Evolutionary conservation across 1,284 basidiomycete species (phyloP).

Genomic region (Athelia sp.): DNA sequence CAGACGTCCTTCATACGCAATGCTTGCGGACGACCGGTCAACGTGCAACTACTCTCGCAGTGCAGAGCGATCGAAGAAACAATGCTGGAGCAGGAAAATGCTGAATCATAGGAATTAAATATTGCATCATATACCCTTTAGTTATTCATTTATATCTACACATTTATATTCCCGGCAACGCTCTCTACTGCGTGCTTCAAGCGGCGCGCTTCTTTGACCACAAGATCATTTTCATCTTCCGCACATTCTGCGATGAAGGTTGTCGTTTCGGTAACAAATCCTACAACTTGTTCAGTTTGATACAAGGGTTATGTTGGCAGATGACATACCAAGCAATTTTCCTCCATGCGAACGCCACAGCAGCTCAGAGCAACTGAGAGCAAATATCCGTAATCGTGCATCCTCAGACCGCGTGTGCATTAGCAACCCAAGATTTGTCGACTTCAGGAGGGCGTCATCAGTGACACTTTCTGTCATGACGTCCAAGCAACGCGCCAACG

Average conservation of each 20-base stretch:
- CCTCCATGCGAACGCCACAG: slow-evolving; percentile 80
- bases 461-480: slow-evolving; percentile 52
- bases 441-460: slow-evolving; percentile 69
- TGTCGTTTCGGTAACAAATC: slow-evolving; percentile 70
- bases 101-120: slow-evolving; percentile 29
- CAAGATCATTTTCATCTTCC: slow-evolving; percentile 78
- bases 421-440: slow-evolving; percentile 79
- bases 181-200: slow-evolving; percentile 66
- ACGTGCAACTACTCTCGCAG: slow-evolving; percentile 59
- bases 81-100: slow-evolving; percentile 35
- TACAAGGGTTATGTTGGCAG: background rate
- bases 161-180: slow-evolving; percentile 61
- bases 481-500: slow-evolving; percentile 43
- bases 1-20: slow-evolving; percentile 63
- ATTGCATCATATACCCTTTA: slow-evolving; percentile 2
- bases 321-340: slow-evolving; percentile 59
- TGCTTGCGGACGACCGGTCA: slow-evolving; percentile 60
- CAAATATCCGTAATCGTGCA: slow-evolving; percentile 57
- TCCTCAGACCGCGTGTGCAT: slow-evolving; percentile 86
- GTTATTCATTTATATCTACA: slow-evolving; percentile 14
- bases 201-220: slow-evolving; percentile 60
- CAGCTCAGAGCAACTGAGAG: slow-evolving; percentile 63
- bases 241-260: slow-evolving; percentile 82
- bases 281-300: slow-evolving; percentile 26
- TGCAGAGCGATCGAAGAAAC: slow-evolving; percentile 63